phyloP scores from a whole-genome alignment of 768 basidiomycete genomes.

The Phlebiopsis flavidoalba region DNA sequence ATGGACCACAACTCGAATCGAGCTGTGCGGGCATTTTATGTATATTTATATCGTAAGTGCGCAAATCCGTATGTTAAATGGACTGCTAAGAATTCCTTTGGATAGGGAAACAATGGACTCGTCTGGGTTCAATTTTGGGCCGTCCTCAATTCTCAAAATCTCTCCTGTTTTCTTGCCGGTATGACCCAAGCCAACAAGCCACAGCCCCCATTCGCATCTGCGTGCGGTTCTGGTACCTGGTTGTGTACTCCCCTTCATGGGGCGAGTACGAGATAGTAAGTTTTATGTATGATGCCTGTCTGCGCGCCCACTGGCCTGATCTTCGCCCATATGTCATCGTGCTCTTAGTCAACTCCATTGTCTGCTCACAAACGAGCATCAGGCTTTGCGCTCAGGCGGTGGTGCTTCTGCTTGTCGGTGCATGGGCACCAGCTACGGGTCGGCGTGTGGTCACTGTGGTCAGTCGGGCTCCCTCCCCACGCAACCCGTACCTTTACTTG shows the following conservation, averaged over 20 bases:
- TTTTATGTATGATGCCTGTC: constrained; percentile 5
- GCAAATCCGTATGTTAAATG: neutral
- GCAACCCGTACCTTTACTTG: neutral
- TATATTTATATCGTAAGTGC: constrained; percentile 25
- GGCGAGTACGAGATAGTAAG: constrained; percentile 54
- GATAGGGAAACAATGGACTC: constrained; percentile 60
- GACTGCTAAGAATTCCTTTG: neutral
- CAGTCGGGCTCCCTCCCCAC: no score
- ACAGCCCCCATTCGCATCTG: constrained; percentile 45
- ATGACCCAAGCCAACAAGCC: constrained; percentile 62
- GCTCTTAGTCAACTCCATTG: constrained; percentile 64
- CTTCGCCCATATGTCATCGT: neutral
- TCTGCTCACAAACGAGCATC: constrained; percentile 76
- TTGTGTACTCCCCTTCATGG: constrained; percentile 66
- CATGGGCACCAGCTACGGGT: constrained; percentile 85
- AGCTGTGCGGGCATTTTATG: constrained; percentile 30
- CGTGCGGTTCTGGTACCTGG: constrained; percentile 44
- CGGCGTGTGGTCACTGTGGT: constrained; percentile 79
- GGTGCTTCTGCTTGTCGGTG: constrained; percentile 59
- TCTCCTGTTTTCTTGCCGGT: constrained; percentile 66
- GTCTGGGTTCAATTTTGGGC: constrained; percentile 70
- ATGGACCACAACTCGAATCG: constrained; percentile 39
- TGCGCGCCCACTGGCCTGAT: neutral
- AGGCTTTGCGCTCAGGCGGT: constrained; percentile 72
- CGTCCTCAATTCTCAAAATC: constrained; percentile 76